Conservation (phyloP, 192 early-diverging fungal species). For the Coemansia sp. region DNA sequence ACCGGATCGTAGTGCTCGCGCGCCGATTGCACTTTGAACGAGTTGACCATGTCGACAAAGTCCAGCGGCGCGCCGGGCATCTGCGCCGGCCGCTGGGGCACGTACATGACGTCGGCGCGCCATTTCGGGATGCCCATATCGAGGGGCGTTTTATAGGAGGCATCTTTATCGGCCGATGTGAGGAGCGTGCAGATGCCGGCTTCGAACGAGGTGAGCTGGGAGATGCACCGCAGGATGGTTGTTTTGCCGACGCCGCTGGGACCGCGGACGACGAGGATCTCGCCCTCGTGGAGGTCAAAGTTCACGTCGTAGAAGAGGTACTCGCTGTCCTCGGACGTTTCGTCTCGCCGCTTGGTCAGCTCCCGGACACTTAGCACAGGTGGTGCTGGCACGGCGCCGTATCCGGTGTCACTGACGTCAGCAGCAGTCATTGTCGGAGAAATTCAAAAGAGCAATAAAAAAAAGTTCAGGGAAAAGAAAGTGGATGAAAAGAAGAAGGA, state of each 20-base stretch:
- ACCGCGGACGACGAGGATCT: constrained; percentile 61
- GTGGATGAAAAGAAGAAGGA: not conserved
- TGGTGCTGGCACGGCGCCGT: constrained; percentile 11
- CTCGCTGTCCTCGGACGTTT: constrained; percentile 13
- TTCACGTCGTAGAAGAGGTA: constrained; percentile 55
- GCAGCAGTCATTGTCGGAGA: constrained; percentile 7
- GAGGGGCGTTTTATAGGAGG: constrained; percentile 50
- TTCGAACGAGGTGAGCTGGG: constrained; percentile 67
- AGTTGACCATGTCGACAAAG: constrained; percentile 58
- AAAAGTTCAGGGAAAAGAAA: not conserved
- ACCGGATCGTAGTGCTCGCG: constrained; percentile 59
- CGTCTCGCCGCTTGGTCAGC: constrained; percentile 42
- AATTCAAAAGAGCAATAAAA: not conserved
- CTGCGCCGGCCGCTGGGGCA: constrained; percentile 76
- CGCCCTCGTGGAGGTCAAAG: constrained; percentile 54
- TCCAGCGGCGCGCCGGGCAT: constrained; percentile 73
- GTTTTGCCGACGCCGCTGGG: constrained; percentile 81
- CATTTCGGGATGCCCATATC: constrained; percentile 67
- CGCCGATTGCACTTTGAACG: constrained; percentile 52
- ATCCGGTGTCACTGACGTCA: not conserved
- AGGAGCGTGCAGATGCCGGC: constrained; percentile 54
- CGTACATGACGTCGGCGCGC: constrained; percentile 79
- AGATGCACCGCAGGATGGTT: constrained; percentile 80
- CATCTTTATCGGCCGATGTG: too few species aligned
- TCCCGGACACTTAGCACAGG: constrained; percentile 32